Percentiles rank a stretch among this genome's conserved stretches.
phyloP scores from a whole-genome alignment of 495 filamentous ascomycete species.

The Lasiosphaeria ovina region DNA sequence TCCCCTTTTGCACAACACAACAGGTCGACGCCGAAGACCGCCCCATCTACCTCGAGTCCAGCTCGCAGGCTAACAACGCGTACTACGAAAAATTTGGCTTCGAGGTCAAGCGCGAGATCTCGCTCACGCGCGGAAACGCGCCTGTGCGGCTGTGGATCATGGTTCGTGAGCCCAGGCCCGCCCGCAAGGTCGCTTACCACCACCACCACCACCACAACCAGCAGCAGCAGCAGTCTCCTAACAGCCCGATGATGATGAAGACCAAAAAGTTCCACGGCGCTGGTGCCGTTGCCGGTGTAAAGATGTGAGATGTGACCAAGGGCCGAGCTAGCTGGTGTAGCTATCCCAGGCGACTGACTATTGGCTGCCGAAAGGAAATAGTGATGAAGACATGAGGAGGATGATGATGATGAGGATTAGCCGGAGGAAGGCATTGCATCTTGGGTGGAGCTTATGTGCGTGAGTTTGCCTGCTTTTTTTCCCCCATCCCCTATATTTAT shows the following conservation, averaged over 20 bases:
- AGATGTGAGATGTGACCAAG: slow-evolving; percentile 1
- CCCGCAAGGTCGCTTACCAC: slow-evolving; percentile 23
- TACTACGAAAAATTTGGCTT: slow-evolving; percentile 75
- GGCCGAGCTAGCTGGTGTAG: not conserved
- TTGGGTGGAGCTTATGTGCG: too few species aligned
- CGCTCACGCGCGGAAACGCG: slow-evolving; percentile 55
- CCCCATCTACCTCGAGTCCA: slow-evolving; percentile 73
- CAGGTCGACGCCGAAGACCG: slow-evolving; percentile 64
- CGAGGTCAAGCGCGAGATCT: slow-evolving; percentile 54
- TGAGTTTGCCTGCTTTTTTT: too few species aligned
- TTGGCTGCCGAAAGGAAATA: too few species aligned
- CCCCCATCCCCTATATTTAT: not conserved
- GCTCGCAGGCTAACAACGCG: slow-evolving; percentile 59
- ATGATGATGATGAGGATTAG: too few species aligned
- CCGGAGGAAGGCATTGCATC: too few species aligned
- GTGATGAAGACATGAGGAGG: too few species aligned
- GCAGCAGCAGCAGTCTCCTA: too few species aligned
- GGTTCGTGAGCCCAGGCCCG: slow-evolving; percentile 60
- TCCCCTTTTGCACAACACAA: slow-evolving; percentile 2
- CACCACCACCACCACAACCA: too few species aligned
- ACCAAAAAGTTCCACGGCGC: not conserved
- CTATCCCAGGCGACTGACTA: not conserved
- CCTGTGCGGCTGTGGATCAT: slow-evolving; percentile 73
- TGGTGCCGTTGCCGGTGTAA: not conserved
- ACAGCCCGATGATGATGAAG: not conserved